Base-by-base conservation (phyloP, 1,284 basidiomycete genomes). In the Ganoderma lucidum region DNA sequence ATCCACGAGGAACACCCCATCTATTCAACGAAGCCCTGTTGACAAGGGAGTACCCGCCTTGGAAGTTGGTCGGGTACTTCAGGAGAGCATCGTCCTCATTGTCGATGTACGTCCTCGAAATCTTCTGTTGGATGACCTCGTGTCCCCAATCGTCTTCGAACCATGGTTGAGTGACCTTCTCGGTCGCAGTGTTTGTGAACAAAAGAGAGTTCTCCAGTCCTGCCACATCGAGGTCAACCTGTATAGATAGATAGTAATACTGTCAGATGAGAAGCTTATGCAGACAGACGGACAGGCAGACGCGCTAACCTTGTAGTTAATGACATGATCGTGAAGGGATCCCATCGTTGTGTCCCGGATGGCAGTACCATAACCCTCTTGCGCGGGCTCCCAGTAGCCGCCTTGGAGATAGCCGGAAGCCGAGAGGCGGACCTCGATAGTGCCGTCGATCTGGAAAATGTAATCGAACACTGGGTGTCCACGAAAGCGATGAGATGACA, bases 371-470 rank as follows among this genome's bases (percentile, higher is more conserved):
- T 91, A 91, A 0, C 80, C 75, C 35, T 79, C 80, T 75, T 90
- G 86, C 12, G 81, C 74, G 1, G 81, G 72, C 63, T 86, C 85
- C 85, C 87, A 90, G 75, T 83, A 87, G 14, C 84, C 87, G 69
- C 86, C 88, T 80, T 91, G 90, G 63, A 91, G 81, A 75, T 92
- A 92, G 6, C 90, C 90, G 6, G 88, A 90, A 0, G 90, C 90
- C 14, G 88, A 89, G 19, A 92, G 62, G 2, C 87, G 82, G 35
- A 90, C 87, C 78, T 91, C 90, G 37, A 92, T 86, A 5, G 88
- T 89, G 2, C 90, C 89, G 72, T 91, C 90, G 14, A 90, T 78
- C 69, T 88, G 85, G 83, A 91, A 91, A 2, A 85, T 86, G 75
- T 92, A 91, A 73, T 91, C 88, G 74, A 90, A 91, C 83, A 86